Evolutionary conservation across 805 yeast genomes (phyloP), one percentile per base, ranked within the genome.

Genomic region (Lipomyces yamanashiensis): DNA sequence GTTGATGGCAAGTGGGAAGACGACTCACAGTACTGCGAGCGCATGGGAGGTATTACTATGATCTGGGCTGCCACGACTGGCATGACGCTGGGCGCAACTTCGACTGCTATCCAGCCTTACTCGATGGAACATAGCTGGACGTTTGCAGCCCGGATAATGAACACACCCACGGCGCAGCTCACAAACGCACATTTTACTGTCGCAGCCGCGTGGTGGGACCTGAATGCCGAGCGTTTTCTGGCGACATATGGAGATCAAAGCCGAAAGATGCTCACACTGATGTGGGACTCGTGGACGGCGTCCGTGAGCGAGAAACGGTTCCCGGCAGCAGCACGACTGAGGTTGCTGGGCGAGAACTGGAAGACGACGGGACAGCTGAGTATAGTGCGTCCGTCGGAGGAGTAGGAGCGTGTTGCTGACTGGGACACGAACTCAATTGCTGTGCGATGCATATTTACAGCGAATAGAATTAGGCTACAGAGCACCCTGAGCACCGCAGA

Each of bases 151-250:
- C 78, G 98, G 50, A 74, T 85, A 56, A 78, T 89, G 49, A 92
- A 95, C 75, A 77, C 82, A 0, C 82, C 85, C 0, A 40, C 72
- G 2, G 77, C 78, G 0, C 73, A 82, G 13, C 72, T 92, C 12
- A 78, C 85, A 0, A 87, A 90, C 67, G 82, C 88, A 0, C 96
- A 92, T 73, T 92, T 81, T 72, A 80, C 85, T 0, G 83, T 88
- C 1, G 81, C 86, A 3, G 87, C 90, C 1, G 84, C 88, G 40
- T 92, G 98, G 98, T 91, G 98, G 96, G 98, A 95, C 68, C 85
- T 92, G 5, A 81, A 88, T 54, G 92, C 89, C 0, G 66, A 70
- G 8, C 80, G 85, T 48, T 84, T 93, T 61, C 58, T 81, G 7
- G 71, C 72, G 9, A 81, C 80, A 0, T 93, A 86, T 74, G 92